Evolutionary conservation across 495 filamentous ascomycete genomes (phyloP), one percentile per base, ranked within the genome.

Genomic region (Penicillium roqueforti): DNA sequence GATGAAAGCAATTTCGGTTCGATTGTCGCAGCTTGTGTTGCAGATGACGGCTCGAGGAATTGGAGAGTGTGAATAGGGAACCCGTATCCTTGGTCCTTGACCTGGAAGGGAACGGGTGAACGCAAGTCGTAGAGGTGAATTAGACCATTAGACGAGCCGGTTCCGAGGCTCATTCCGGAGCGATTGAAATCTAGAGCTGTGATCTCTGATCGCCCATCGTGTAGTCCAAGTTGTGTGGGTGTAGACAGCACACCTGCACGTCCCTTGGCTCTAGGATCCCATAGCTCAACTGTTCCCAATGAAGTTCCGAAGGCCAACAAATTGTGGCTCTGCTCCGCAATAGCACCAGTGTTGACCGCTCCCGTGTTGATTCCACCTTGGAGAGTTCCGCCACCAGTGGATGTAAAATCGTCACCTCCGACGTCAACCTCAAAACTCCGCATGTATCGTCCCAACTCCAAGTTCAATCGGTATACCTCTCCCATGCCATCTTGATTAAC

Each of bases 51-150:
- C 39, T 82, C 86, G 31, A 99, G 79, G 75, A 95, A 96, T 34
- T 87, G 87, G 34, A 99, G 73, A 8, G 86, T 92, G 62, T 96
- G 89, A 45, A 97, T 88, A 11, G 95, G 87, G 67, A 90, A 95
- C 10, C 92, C 92, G 69, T 96, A 96, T 44, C 95, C 93, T 76
- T 97, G 95, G 57, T 97, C 95, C 67, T 95, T 97, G 61, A 83
- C 85, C 31, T 97, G 75, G 2, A 95, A 74, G 11, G 95, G 92
- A 0, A 86, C 79, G 0, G 93, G 89, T 9, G 89, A 90, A 59
- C 95, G 87, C 31, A 99, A 78, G 73, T 99, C 95, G 65, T 96
- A 99, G 23, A 96, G 80, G 41, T 92, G 83, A 29, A 96, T 83
- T n/a, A 96, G 79, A 7, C 95, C 95, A 41, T 84, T 87, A 0